Conservation (phyloP, 2,329 filamentous ascomycete species). For the Cyclaneusma minus region DNA sequence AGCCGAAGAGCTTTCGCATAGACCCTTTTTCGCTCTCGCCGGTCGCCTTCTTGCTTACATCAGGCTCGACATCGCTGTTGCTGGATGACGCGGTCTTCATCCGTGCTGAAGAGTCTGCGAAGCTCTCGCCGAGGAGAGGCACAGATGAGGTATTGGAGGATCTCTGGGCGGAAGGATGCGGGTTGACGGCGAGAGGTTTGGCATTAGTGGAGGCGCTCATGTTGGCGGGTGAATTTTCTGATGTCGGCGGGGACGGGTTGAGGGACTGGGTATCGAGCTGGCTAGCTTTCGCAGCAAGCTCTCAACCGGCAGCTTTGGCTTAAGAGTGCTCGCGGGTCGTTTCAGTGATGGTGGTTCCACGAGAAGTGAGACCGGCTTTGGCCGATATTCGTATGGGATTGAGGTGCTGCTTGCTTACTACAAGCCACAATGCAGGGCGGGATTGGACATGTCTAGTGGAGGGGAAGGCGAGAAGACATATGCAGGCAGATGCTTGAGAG, state of each 20-base stretch:
- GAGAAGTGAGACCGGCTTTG: too few species aligned
- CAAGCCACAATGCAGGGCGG: too few species aligned
- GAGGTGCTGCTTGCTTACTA: too few species aligned
- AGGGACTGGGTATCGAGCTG: too few species aligned
- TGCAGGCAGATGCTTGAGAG: too few species aligned
- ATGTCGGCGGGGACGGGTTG: conserved; percentile 1
- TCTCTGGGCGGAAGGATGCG: conserved; percentile 10
- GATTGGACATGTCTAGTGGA: too few species aligned
- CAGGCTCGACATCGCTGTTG: conserved; percentile 13
- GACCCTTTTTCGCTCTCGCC: conserved; percentile 27
- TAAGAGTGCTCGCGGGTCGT: too few species aligned
- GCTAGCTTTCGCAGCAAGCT: too few species aligned
- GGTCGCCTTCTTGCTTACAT: conserved; percentile 9
- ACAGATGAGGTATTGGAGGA: conserved; percentile 12
- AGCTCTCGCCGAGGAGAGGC: conserved; percentile 19
- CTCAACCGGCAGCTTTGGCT: too few species aligned
- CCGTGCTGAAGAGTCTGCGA: conserved; percentile 13
- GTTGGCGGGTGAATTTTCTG: conserved; percentile 16
- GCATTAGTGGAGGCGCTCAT: conserved; percentile 17
- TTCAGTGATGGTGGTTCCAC: too few species aligned
- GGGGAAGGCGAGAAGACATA: too few species aligned
- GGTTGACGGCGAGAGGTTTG: conserved; percentile 13
- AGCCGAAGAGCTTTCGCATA: conserved; percentile 43
- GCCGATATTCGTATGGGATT: too few species aligned
- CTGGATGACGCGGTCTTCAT: conserved; percentile 10